Base-by-base conservation (phyloP, 2,329 filamentous ascomycete genomes). In the Colletotrichum lini region DNA sequence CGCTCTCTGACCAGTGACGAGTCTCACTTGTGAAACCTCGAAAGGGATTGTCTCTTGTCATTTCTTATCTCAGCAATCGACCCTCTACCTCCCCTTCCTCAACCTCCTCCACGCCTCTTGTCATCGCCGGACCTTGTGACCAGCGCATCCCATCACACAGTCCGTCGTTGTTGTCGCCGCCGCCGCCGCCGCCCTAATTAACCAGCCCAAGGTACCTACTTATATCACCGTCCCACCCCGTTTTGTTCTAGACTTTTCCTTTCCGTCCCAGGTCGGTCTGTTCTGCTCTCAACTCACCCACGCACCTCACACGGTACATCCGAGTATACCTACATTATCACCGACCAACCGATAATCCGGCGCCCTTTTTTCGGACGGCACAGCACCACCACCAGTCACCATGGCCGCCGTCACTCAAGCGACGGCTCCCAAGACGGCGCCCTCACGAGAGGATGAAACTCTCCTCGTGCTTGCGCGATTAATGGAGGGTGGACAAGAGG, bases 401-500 rank as follows among this genome's bases (percentile, higher is more conserved):
- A 83, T 84, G 82, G 78, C 79, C 72, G 77, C 78, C 38, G 77
- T 79, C 59, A 78, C 77, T 63, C 79, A 81, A 59, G 75, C 79
- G 47, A 75, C 74, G 45, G 77, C 78, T 53, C 76, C 79, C 47
- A 78, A 73, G 45, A 59, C 74, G 66, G 70, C 73, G 60, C 70
- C 78, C 47, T 81, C 80, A 76, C 59, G 89, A 82, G 82, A 88
- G 75, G 91, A 94, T 77, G 85, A 92, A 77, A 92, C 93, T 67
- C 89, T 92, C 77, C 89, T 97, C 68, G 91, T 96, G 75, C 90
- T 98, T 75, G 95, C 95, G 30, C 93, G 93, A 77, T 85, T 98
- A 76, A 97, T 98, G 91, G 94, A 97, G 79, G 94, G 94, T 54
- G 95, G 94, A 64, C 90, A 95, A 76, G 94, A 98, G 76, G 94